Percentiles rank a stretch among this genome's conserved stretches.
These are phyloP conservation scores for Xanthoparmelia taractica DNA, from an alignment of 495 filamentous ascomycete species.

Conservation along the genomic window DNA sequence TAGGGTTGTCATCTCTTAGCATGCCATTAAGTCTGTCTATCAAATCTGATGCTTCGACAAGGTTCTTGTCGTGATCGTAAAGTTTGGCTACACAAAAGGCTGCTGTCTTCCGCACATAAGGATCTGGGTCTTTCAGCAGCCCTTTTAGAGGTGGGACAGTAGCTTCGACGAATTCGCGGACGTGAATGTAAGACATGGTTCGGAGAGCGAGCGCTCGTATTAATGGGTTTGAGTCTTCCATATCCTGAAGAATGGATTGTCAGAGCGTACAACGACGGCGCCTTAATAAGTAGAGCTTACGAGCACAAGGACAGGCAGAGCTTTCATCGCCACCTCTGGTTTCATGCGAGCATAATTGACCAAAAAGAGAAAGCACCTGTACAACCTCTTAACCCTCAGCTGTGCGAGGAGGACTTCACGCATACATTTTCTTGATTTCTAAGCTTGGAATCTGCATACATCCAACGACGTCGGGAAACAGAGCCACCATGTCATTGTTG, in stretches of 20 bases:
- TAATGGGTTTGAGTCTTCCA: slow-evolving; percentile 87
- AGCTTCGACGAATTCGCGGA: slow-evolving; percentile 89
- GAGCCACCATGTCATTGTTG: slow-evolving; percentile 98
- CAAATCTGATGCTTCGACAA: slow-evolving; percentile 83
- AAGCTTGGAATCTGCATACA: slow-evolving; percentile 91
- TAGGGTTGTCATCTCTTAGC: slow-evolving; percentile 92
- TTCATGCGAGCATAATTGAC: slow-evolving; percentile 96
- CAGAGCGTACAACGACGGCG: neutral
- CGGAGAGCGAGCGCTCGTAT: slow-evolving; percentile 88
- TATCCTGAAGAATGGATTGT: slow-evolving; percentile 54
- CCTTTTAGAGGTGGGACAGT: slow-evolving; percentile 76
- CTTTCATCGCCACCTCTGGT: slow-evolving; percentile 88
- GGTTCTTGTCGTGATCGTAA: slow-evolving; percentile 87
- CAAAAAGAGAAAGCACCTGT: slow-evolving; percentile 92
- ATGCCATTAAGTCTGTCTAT: slow-evolving; percentile 89
- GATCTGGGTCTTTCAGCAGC: slow-evolving; percentile 79
- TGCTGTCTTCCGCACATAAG: slow-evolving; percentile 96
- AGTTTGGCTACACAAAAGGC: slow-evolving; percentile 95
- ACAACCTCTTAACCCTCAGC: slow-evolving; percentile 26
- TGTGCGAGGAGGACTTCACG: slow-evolving; percentile 1
- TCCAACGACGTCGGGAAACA: slow-evolving; percentile 90
- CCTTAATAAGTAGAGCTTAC: slow-evolving; percentile 41
- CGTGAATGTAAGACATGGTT: slow-evolving; percentile 96
- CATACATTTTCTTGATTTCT: slow-evolving; percentile 99
- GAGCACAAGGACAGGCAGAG: slow-evolving; percentile 75